Conservation (phyloP, 352 stramenopile species). For the Globisporangium barbulae region DNA sequence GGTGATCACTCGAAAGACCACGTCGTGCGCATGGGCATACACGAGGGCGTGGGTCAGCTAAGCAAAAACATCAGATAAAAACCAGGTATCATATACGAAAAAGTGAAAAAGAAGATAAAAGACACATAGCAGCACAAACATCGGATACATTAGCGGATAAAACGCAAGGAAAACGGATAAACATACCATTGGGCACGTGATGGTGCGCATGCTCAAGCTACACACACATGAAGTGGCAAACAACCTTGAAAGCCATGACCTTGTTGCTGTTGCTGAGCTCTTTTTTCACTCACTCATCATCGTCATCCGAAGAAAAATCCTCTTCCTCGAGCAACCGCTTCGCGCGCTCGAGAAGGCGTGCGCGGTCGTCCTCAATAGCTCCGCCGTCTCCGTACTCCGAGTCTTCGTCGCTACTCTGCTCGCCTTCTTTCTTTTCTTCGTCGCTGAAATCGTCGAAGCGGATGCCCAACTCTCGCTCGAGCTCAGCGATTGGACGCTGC, state of each 20-base stretch:
- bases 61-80: too few relatives aligned
- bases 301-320: constrained; percentile 39
- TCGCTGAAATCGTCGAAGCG: constrained; percentile 61
- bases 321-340: constrained; percentile 49
- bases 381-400: constrained; percentile 27
- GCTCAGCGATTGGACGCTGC: constrained; percentile 66
- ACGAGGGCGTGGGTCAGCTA: too few relatives aligned
- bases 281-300: constrained; percentile 3
- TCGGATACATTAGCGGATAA: too few relatives aligned
- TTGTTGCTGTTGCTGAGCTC: neutral
- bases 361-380: constrained; percentile 49
- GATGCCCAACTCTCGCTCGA: constrained; percentile 67
- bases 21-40: too few relatives aligned
- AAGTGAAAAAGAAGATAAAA: too few relatives aligned
- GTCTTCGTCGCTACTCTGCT: constrained; percentile 22
- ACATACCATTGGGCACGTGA: too few relatives aligned
- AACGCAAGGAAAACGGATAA: too few relatives aligned
- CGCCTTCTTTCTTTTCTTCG: constrained; percentile 52
- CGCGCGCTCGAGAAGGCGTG: constrained; percentile 40
- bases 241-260: neutral
- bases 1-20: too few relatives aligned
- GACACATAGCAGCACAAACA: too few relatives aligned
- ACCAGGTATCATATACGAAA: too few relatives aligned
- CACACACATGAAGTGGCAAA: too few relatives aligned
- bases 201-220: too few relatives aligned